Conservation (phyloP, 2,329 filamentous ascomycete species). For the Lachnellula suecica region DNA sequence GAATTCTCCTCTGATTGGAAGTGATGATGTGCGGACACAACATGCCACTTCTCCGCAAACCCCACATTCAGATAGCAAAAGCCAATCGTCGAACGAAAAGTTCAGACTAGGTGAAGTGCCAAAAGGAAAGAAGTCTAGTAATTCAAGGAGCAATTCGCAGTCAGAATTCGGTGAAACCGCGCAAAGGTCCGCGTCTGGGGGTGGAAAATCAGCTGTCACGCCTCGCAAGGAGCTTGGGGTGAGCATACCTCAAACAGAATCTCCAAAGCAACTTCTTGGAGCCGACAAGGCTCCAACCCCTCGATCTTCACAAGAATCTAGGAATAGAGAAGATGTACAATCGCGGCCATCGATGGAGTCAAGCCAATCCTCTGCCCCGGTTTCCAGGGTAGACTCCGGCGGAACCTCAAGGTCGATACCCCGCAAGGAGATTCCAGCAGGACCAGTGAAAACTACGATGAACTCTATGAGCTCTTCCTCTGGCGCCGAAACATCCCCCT, state of each 20-base stretch:
- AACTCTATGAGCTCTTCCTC: slow-evolving; percentile 29
- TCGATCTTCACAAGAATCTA: slow-evolving; percentile 59
- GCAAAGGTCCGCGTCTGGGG: slow-evolving; percentile 38
- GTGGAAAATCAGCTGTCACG: slow-evolving; percentile 20
- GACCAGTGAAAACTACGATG: slow-evolving; percentile 22
- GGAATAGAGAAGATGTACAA: slow-evolving; percentile 52
- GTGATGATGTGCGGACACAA: slow-evolving; percentile 30
- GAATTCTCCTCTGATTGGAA: slow-evolving; percentile 21
- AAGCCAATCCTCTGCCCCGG: slow-evolving; percentile 32
- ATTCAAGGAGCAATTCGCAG: slow-evolving; percentile 34
- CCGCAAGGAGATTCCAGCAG: slow-evolving; percentile 59
- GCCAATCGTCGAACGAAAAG: slow-evolving; percentile 46
- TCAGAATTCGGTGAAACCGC: slow-evolving; percentile 35
- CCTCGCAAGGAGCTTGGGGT: slow-evolving; percentile 22
- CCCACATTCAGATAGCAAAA: slow-evolving; percentile 34
- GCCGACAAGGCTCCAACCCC: slow-evolving; percentile 42
- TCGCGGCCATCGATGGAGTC: slow-evolving; percentile 39
- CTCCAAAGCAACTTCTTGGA: slow-evolving; percentile 23
- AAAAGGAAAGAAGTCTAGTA: slow-evolving; percentile 55
- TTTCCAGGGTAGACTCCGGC: slow-evolving; percentile 61
- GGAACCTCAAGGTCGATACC: slow-evolving; percentile 43
- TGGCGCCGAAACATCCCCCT: slow-evolving; percentile 31
- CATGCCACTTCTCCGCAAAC: slow-evolving; percentile 26
- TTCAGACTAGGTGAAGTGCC: slow-evolving; percentile 84
- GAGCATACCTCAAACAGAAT: slow-evolving; percentile 22